Conservation (phyloP, 2,329 filamentous ascomycete species). For the Fusarium agapanthi region DNA sequence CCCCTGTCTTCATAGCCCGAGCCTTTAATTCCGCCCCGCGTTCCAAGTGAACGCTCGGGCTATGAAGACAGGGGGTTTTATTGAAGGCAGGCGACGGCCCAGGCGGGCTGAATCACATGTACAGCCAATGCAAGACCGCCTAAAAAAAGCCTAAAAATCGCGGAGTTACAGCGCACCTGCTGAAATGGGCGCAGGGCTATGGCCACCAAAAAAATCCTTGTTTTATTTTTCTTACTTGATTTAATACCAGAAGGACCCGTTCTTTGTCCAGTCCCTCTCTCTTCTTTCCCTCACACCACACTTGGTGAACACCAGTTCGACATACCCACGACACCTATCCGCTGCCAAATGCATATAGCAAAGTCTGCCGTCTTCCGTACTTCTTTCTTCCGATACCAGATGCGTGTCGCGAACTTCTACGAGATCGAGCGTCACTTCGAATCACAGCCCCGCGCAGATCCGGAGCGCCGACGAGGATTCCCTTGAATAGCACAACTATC, state of each 20-base stretch:
- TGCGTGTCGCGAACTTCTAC: conserved; percentile 61
- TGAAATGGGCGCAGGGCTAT: conserved; percentile 16
- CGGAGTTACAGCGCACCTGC: conserved; percentile 19
- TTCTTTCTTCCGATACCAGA: conserved; percentile 65
- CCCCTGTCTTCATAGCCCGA: too few relatives aligned
- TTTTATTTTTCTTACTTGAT: conserved; percentile 4
- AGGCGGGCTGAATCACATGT: conserved; percentile 10
- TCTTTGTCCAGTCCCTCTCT: conserved; percentile 24
- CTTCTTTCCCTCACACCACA: conserved; percentile 39
- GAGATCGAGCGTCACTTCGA: conserved; percentile 59
- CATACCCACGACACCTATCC: conserved; percentile 28
- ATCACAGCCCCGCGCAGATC: conserved; percentile 64
- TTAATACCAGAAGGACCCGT: conserved; percentile 32
- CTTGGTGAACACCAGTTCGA: conserved; percentile 39
- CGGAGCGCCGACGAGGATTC: conserved; percentile 66
- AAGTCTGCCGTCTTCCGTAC: conserved; percentile 54
- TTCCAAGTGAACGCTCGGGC: conserved; percentile 31
- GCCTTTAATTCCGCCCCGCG: conserved; percentile 36
- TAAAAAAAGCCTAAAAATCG: conserved; percentile 30
- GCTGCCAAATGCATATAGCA: conserved; percentile 66
- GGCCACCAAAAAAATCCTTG: conserved; percentile 35
- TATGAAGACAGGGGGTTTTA: conserved; percentile 2
- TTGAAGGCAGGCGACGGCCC: conserved; percentile 2
- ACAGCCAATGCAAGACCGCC: conserved; percentile 20
- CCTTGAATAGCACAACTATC: conserved; percentile 47